Base-by-base conservation (phyloP, 139 green algal genomes). In the Tetradesmus lagerheimii region DNA sequence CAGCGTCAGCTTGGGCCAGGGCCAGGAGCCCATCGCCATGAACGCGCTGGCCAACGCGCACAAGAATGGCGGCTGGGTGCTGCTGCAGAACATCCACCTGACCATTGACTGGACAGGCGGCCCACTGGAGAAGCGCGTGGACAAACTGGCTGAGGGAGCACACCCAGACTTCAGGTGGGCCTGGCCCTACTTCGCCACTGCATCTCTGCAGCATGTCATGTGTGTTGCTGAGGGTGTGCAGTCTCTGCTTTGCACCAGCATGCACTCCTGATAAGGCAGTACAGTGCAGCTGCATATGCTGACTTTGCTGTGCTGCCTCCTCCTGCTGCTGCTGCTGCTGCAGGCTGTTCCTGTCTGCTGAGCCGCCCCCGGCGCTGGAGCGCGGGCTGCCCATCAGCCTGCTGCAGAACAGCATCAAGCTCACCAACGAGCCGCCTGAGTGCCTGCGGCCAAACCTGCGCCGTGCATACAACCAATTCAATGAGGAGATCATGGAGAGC, bases 381-480 rank as follows among this genome's bases (percentile, higher is more conserved):
- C 92, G 92, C 29, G 90, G 91, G 0, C 93, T 99, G 88, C 97
- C 97, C 41, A 96, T 98, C 90, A 96, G 93, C 14, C 91, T 99
- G 89, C 93, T 99, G 87, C 97, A 99, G 89, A 97, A 97, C 92
- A 95, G 82, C 85, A 97, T 99, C 92, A 99, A 99, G 93, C 95
- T 99, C 11, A 98, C 96, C 67, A 99, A 98, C 80, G 97, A 99
- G 93, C 97, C 97, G 29, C 97, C 97, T 23, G 95, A 98, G 91
- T 97, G 97, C 15, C 87, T 91, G 67, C 90, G 87, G 53, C 95
- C 95, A 75, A 98, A 98, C 92, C 91, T 98, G 87, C 82, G 92
- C n/a, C 95, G 97, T 47, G 97, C 97, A 3, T 98, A 96, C 83
- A 92, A 89, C 89, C 92, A 96, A 35, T 98, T 97, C 90, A 96